Conservation (phyloP, 352 stramenopile genomes). For the Phytopythium montanum region DNA sequence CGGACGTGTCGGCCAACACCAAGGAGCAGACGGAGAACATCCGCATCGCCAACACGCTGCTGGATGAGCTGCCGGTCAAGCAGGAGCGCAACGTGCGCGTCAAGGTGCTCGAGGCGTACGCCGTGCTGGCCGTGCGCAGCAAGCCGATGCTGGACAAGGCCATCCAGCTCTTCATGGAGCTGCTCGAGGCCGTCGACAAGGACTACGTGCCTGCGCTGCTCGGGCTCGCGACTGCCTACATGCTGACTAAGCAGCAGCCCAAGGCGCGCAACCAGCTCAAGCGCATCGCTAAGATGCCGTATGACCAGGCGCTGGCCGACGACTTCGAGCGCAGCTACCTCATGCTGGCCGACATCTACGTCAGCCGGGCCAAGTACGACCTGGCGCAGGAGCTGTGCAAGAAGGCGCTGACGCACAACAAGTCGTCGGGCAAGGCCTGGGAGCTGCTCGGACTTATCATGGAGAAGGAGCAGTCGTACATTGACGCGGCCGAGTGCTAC, state of each 20-base stretch:
- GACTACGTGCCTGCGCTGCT: constrained; percentile 92
- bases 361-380: constrained; percentile 90
- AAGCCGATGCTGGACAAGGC: constrained; percentile 88
- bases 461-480: constrained; percentile 93
- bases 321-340: constrained; percentile 94
- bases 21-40: constrained; percentile 88
- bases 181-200: constrained; percentile 81
- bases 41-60: constrained; percentile 81
- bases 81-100: constrained; percentile 57
- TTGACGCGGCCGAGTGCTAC: constrained; percentile 92
- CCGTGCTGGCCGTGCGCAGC: constrained; percentile 69
- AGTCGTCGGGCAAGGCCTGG: constrained; percentile 90
- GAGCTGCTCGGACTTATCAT: constrained; percentile 92
- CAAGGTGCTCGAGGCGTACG: constrained; percentile 86
- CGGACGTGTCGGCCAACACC: constrained; percentile 33
- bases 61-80: constrained; percentile 77
- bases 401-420: constrained; percentile 91
- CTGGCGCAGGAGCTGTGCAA: constrained; percentile 92
- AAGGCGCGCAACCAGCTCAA: constrained; percentile 95
- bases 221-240: constrained; percentile 87
- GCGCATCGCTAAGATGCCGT: constrained; percentile 92
- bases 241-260: constrained; percentile 90
- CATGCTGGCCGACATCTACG: constrained; percentile 92
- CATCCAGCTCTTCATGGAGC: constrained; percentile 88
- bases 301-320: constrained; percentile 83